Evolutionary conservation across 345 rosid genomes (phyloP).

Genomic region (Stellera chamaejasme): DNA sequence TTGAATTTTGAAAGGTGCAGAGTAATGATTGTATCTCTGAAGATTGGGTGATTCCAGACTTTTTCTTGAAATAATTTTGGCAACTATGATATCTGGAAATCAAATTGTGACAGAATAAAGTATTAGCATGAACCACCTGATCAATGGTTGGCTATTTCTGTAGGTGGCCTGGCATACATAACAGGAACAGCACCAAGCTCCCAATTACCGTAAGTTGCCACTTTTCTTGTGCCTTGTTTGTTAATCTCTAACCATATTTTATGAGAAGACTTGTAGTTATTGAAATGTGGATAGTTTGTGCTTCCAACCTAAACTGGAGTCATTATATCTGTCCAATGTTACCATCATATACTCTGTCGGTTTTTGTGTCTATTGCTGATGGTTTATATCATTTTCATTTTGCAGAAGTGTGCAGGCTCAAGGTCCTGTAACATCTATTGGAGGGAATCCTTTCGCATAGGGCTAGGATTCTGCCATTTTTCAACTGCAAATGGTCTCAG

Average conservation of each 20-base stretch:
- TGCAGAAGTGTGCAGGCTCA: conserved; percentile 57
- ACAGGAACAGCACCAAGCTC: conserved; percentile 52
- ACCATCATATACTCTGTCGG: not conserved
- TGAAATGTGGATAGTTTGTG: too few relatives aligned
- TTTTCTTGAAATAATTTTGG: not conserved
- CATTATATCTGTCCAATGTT: too few relatives aligned
- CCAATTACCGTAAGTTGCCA: conserved; percentile 57
- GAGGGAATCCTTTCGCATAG: conserved; percentile 76
- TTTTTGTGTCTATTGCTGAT: not conserved
- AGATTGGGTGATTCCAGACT: too few relatives aligned
- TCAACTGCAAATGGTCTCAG: too few relatives aligned
- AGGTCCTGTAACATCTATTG: conserved; percentile 66
- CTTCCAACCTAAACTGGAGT: too few relatives aligned
- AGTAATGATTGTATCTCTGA: too few relatives aligned
- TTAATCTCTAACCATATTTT: conserved; percentile 3
- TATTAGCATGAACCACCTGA: not conserved
- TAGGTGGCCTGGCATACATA: conserved; percentile 71
- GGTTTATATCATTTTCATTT: not conserved
- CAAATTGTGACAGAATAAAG: not conserved
- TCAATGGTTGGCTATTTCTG: conserved; percentile 14
- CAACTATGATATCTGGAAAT: not conserved
- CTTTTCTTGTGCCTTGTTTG: conserved; percentile 2
- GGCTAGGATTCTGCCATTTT: too few relatives aligned
- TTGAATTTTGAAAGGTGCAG: too few relatives aligned
- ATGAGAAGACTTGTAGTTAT: not conserved